Evolutionary conservation across 805 yeast genomes (phyloP).

Genomic region (Barnettozyma wickerhamii): DNA sequence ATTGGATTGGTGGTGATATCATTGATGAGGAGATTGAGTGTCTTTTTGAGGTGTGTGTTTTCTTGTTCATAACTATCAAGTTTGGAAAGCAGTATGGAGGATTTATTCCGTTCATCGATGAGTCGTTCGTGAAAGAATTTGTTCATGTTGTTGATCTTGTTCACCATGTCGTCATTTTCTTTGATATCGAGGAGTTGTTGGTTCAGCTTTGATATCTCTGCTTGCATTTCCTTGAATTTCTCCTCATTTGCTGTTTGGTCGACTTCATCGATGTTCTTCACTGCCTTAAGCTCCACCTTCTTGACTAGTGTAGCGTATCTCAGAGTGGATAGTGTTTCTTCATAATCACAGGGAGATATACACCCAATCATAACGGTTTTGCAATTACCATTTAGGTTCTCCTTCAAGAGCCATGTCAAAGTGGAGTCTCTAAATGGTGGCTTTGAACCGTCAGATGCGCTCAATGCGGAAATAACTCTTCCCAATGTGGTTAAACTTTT

Average conservation of each 20-base stretch:
- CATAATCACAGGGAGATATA: slow-evolving; percentile 73
- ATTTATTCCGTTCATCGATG: slow-evolving; percentile 25
- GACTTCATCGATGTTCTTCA: slow-evolving; percentile 32
- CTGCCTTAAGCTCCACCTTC: slow-evolving; percentile 59
- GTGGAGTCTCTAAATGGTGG: slow-evolving; percentile 56
- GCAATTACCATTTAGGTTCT: slow-evolving; percentile 79
- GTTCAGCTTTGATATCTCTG: slow-evolving; percentile 18
- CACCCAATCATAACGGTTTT: slow-evolving; percentile 87
- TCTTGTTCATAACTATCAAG: slow-evolving; percentile 3
- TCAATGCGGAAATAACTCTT: slow-evolving; percentile 52
- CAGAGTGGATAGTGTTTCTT: slow-evolving; percentile 71
- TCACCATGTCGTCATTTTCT: slow-evolving; percentile 19
- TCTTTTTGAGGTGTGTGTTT: slow-evolving; percentile 1
- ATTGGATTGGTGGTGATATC: too few relatives aligned
- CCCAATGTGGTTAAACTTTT: slow-evolving; percentile 77
- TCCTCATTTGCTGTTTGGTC: slow-evolving; percentile 12
- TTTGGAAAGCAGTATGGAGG: slow-evolving; percentile 16
- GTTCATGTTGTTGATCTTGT: slow-evolving; percentile 20
- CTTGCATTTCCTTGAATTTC: slow-evolving; percentile 14
- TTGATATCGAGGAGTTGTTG: slow-evolving; percentile 16
- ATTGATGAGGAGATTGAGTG: slow-evolving; percentile 6
- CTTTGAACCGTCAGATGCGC: slow-evolving; percentile 34
- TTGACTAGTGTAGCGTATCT: slow-evolving; percentile 78
- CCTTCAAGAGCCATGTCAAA: slow-evolving; percentile 71
- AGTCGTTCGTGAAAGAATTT: slow-evolving; percentile 25